Percentiles rank a stretch among this genome's conserved stretches.
Evolutionary conservation across 2,329 filamentous ascomycete species (phyloP).

Genomic region (Fusarium sp.): DNA sequence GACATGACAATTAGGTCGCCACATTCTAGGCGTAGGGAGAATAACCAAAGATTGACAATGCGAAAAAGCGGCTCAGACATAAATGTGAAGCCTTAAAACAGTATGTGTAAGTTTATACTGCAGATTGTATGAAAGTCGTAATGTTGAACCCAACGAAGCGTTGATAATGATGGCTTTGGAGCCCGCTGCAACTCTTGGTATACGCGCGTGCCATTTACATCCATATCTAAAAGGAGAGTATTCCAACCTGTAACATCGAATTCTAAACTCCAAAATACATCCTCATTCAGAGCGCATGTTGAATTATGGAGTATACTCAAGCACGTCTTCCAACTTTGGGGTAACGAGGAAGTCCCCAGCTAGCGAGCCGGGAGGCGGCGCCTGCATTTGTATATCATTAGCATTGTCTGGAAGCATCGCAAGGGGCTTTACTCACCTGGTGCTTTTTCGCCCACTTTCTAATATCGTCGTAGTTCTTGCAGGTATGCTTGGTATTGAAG

Average conservation of each 20-base stretch:
- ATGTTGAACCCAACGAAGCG: no score
- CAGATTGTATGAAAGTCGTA: no score
- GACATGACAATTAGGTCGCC: no score
- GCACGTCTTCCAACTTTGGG: conserved; percentile 25
- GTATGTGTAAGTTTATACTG: no score
- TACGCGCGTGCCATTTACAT: neutral
- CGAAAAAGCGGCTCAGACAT: no score
- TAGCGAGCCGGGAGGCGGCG: conserved; percentile 34
- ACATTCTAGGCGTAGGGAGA: no score
- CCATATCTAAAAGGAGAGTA: neutral
- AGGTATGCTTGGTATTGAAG: conserved; percentile 73
- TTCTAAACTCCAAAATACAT: neutral
- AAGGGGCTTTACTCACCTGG: conserved; percentile 55
- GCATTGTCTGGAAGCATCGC: neutral
- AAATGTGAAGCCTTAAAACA: no score
- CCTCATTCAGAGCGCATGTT: accelerated
- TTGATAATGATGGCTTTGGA: neutral
- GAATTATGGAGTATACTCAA: conserved; percentile 37
- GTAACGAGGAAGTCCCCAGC: conserved; percentile 35
- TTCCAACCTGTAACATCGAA: neutral
- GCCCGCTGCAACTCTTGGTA: neutral
- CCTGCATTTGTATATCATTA: conserved; percentile 27
- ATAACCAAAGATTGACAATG: no score
- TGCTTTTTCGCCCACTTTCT: conserved; percentile 67
- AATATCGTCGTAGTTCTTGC: conserved; percentile 70